Conservation (phyloP, 495 filamentous ascomycete species). For the Penicillium arizonense region DNA sequence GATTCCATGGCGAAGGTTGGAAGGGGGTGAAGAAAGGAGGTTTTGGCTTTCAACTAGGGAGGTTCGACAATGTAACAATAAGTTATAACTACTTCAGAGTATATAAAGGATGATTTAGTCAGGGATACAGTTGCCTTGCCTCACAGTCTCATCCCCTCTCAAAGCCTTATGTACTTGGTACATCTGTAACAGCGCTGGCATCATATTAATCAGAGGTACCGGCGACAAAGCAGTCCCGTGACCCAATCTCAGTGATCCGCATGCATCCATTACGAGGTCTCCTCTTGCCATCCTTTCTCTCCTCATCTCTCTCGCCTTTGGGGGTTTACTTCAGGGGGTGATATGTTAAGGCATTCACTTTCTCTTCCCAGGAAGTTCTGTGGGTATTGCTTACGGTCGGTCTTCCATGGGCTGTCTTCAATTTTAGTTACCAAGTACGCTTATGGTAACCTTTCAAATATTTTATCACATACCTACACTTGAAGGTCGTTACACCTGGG, state of each 20-base stretch:
- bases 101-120: no score
- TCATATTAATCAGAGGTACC: neutral
- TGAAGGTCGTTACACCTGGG: no score
- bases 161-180: no score
- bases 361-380: conserved; percentile 2
- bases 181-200: no score
- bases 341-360: conserved; percentile 7
- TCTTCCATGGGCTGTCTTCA: neutral
- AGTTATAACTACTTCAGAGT: no score
- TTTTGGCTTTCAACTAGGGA: neutral
- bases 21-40: neutral
- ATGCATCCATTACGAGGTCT: conserved; percentile 10
- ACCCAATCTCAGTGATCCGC: conserved; percentile 8
- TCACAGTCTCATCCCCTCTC: no score
- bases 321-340: neutral
- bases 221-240: conserved; percentile 14
- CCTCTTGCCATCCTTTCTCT: conserved; percentile 6
- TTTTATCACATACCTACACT: no score
- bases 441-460: no score
- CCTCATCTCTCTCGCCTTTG: neutral
- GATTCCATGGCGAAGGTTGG: conserved; percentile 11
- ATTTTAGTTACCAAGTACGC: neutral
- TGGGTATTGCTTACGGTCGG: neutral
- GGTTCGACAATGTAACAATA: no score
- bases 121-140: no score